phyloP scores from a whole-genome alignment of 2,329 filamentous ascomycete species.

The Fusarium ramigenum region DNA sequence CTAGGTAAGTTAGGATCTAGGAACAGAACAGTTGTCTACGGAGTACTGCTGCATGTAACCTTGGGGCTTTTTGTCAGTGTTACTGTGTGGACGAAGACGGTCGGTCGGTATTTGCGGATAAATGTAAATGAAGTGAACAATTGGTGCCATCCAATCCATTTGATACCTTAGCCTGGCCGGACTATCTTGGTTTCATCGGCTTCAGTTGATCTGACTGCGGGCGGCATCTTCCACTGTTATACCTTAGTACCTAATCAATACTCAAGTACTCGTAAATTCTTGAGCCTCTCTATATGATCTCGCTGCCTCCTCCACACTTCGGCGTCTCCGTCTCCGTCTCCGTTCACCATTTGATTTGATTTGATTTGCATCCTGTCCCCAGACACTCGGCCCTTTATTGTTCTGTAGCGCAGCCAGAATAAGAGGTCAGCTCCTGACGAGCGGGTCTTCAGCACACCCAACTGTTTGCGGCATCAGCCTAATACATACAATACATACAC shows the following conservation, averaged over 20 bases:
- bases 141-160: slow-evolving; percentile 12
- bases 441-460: not conserved
- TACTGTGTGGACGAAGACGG: not conserved
- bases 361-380: not conserved
- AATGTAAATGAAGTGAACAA: not conserved
- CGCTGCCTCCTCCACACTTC: slow-evolving; percentile 18
- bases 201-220: not conserved
- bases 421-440: not conserved
- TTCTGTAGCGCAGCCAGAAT: not conserved
- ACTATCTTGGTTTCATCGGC: slow-evolving; percentile 3
- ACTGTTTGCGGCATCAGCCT: slow-evolving; percentile 27
- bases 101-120: not conserved
- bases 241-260: not conserved
- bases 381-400: slow-evolving; percentile 26
- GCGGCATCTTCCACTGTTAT: slow-evolving; percentile 25
- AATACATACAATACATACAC: slow-evolving; percentile 8
- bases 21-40: slow-evolving; percentile 11
- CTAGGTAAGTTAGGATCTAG: not conserved
- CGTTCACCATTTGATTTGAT: not conserved
- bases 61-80: slow-evolving; percentile 8
- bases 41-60: slow-evolving; percentile 8
- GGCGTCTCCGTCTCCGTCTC: slow-evolving; percentile 27
- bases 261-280: not conserved
- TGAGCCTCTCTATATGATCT: not conserved
- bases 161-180: not conserved